Conservation (phyloP, 371 early-diverging fungal species). For the Rhizomucor miehei region DNA sequence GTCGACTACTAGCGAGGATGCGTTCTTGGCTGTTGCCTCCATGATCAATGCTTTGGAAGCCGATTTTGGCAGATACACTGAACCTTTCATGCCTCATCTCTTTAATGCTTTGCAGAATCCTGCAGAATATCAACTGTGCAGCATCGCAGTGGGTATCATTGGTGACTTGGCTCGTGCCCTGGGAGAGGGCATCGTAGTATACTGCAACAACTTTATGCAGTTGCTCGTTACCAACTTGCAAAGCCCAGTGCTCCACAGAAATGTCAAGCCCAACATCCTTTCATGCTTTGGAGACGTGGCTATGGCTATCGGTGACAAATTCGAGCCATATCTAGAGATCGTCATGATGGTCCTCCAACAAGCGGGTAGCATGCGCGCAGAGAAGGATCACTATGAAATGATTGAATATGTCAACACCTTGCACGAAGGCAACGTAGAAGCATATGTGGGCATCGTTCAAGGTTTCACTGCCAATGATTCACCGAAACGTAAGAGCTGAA, state of each 20-base stretch:
- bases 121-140: slow-evolving; percentile 85
- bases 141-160: slow-evolving; percentile 90
- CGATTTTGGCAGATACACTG: slow-evolving; percentile 79
- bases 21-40: slow-evolving; percentile 85
- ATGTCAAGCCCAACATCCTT: slow-evolving; percentile 90
- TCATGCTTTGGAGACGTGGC: slow-evolving; percentile 98
- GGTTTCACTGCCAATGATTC: slow-evolving; percentile 67
- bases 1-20: slow-evolving; percentile 87
- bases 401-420: slow-evolving; percentile 82
- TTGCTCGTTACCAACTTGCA: slow-evolving; percentile 70
- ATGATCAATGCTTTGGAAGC: slow-evolving; percentile 75
- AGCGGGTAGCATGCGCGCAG: slow-evolving; percentile 69
- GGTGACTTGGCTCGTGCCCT: slow-evolving; percentile 94
- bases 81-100: slow-evolving; percentile 81
- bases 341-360: slow-evolving; percentile 83
- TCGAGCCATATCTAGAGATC: slow-evolving; percentile 77
- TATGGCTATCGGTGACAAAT: slow-evolving; percentile 87
- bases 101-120: slow-evolving; percentile 80
- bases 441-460: slow-evolving; percentile 94
- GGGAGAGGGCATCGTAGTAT: slow-evolving; percentile 64
- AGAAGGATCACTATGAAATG: slow-evolving; percentile 65
- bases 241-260: slow-evolving; percentile 72
- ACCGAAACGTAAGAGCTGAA: slow-evolving; percentile 62
- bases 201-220: slow-evolving; percentile 83
- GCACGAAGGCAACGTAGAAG: slow-evolving; percentile 88